Base-by-base conservation (phyloP, 169 alveolate genomes). In the Babesia ovata region DNA sequence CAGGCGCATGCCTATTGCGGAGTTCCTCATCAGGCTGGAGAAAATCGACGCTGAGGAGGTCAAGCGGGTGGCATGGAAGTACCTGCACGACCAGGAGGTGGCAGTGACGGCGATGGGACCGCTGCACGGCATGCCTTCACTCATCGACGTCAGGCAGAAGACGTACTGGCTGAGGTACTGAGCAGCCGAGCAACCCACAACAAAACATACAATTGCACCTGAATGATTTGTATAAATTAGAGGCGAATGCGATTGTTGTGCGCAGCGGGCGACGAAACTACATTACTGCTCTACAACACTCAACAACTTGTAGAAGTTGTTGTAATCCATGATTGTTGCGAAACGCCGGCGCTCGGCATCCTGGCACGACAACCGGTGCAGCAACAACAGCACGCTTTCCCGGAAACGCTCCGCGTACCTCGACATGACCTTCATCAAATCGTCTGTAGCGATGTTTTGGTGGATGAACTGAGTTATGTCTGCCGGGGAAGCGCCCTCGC, bases 11-110 rank as follows among this genome's bases (percentile, higher is more conserved):
- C 88, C 93, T 0, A 66, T 85, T 48, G 93, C 93, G 19, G 95
- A 92, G 77, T 92, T 92, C 84, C 75, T 92, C 36, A 50, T 75
- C 36, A 87, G 95, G 33, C 84, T 92, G 48, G 90, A 92, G 54
- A 86, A 78, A 52, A 92, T 92, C 24, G 95, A 92, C 79, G 88
- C 94, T 10, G 95, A 92, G 58, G 95, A 92, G 71, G 88, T 92
- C 28, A 92, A 92, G 61, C 57, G 95, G 48, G 94, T 92, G 28
- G 95, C 95, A 21, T 92, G 95, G 95, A 92, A 92, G 65, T 90
- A 90, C 71, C 79, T 92, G 50, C 95, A 92, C 67, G 95, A 92
- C 76, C 62, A 70, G 33, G 94, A 91, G 65, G 75, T 91, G 61
- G 93, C 94, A 0, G 90, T 91, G 53, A 91, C 93, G 16, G 94